These are phyloP conservation scores for Quambalaria eucalypti DNA, from an alignment of 1,284 basidiomycete genomes.

Conservation along the genomic window DNA sequence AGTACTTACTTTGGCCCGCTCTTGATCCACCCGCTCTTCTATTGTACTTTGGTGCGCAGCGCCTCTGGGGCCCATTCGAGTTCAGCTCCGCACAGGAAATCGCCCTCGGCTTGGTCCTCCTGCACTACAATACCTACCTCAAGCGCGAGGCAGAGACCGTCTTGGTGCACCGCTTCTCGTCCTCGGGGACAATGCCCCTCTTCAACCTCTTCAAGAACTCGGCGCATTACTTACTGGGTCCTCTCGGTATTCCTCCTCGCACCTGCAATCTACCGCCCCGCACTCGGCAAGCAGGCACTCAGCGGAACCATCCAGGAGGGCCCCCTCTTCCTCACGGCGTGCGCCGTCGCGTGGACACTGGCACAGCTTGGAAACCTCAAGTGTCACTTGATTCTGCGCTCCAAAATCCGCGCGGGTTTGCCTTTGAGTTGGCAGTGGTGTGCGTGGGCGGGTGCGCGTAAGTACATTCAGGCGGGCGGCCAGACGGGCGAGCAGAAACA, in stretches of 20 bases:
- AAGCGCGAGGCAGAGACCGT: slow-evolving; percentile 91
- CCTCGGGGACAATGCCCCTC: slow-evolving; percentile 86
- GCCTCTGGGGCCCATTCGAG: slow-evolving; percentile 61
- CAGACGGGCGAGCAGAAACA: no score
- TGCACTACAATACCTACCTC: slow-evolving; percentile 79
- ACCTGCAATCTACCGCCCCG: slow-evolving; percentile 20
- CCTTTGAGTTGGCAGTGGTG: no score
- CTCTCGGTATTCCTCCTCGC: slow-evolving; percentile 57
- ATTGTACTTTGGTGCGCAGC: slow-evolving; percentile 62
- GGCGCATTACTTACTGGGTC: slow-evolving; percentile 54
- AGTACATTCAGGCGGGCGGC: no score
- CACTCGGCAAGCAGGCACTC: slow-evolving; percentile 63
- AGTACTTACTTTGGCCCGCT: no score
- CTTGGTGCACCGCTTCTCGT: slow-evolving; percentile 75
- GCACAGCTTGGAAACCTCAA: slow-evolving; percentile 75
- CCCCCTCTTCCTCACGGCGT: slow-evolving; percentile 61
- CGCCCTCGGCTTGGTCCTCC: slow-evolving; percentile 66
- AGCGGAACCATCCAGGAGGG: slow-evolving; percentile 62
- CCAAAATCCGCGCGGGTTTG: no score
- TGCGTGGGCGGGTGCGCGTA: no score
- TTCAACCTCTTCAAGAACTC: slow-evolving; percentile 75
- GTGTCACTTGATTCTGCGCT: slow-evolving; percentile 75
- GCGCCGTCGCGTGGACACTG: slow-evolving; percentile 64
- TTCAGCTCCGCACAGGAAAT: slow-evolving; percentile 74
- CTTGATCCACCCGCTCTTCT: no score